Evolutionary conservation across 768 basidiomycete species (phyloP), one percentile per base, ranked within the genome.

Genomic region (Mycena polygramma): DNA sequence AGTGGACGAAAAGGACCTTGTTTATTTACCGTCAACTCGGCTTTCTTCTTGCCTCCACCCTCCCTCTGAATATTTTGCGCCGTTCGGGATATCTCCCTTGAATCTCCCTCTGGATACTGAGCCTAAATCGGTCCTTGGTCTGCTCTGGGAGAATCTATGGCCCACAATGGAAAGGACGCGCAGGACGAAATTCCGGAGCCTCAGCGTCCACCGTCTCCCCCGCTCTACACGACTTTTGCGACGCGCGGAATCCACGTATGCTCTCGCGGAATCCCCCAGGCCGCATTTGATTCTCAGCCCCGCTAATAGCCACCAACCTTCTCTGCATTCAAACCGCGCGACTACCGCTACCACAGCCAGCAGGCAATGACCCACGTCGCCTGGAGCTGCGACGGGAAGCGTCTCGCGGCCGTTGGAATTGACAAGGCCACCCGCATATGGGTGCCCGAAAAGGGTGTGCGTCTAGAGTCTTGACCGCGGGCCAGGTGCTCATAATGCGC

Each of bases 351-450:
- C 65, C 82, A 89, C 6, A 90, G 88, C 57, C 79, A 87, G 20
- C 90, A 92, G 74, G 80, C 86, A 1, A 92, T 94, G 84, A 92
- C 85, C 53, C 92, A 93, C 76, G 89, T 94, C 61, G 91, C 92
- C 0, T 95, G 93, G 93, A 94, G 85, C 74, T 94, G 93, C 75
- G 94, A 95, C 75, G 94, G 94, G 20, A 91, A 90, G 82, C 91
- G 91, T 66, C 83, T 95, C 17, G 92, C 92, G 2, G 92, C 89
- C n/a, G 93, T 92, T 10, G 94, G 94, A 5, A 89, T 94, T 52
- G 94, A 95, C 82, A 94, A 92, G 76, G 80, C 83, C n/a, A 89
- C 89, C 14, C 83, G 94, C 73, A 79, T 95, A n/a, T 95, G 93
- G 92, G 80, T 83, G 60, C 92, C 93, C 7, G 93, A 94, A 69